Evolutionary conservation across 768 basidiomycete species (phyloP).

Genomic region (Calocybe cyanea): DNA sequence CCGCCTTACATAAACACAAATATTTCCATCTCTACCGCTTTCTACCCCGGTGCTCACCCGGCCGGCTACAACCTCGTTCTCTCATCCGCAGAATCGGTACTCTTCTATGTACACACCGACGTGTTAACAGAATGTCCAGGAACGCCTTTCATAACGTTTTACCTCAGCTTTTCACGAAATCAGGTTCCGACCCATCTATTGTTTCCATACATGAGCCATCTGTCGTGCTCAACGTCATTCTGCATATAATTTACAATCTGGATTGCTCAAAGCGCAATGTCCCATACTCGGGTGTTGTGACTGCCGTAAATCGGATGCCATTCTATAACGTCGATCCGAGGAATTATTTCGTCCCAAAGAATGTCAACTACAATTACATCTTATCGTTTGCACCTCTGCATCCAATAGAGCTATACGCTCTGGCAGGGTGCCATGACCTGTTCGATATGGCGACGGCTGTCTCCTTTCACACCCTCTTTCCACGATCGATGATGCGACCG

Average conservation of each 20-base stretch:
- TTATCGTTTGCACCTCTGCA: slow-evolving; percentile 28
- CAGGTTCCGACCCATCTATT: no score
- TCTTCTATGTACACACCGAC: slow-evolving; percentile 26
- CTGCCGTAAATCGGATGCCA: slow-evolving; percentile 37
- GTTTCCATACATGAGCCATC: slow-evolving; percentile 59
- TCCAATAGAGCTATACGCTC: slow-evolving; percentile 38
- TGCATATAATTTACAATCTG: slow-evolving; percentile 51
- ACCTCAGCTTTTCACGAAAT: slow-evolving; percentile 16
- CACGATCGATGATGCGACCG: slow-evolving; percentile 23
- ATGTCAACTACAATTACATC: slow-evolving; percentile 28
- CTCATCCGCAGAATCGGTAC: slow-evolving; percentile 26
- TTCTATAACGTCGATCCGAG: slow-evolving; percentile 20
- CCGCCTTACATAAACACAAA: not conserved
- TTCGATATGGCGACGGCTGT: slow-evolving; percentile 33
- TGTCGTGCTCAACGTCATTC: no score
- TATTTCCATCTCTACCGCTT: slow-evolving; percentile 22
- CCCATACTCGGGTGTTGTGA: slow-evolving; percentile 41
- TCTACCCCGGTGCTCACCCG: slow-evolving; percentile 23
- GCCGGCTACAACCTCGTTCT: slow-evolving; percentile 19
- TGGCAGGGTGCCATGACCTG: slow-evolving; percentile 32
- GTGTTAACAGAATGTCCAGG: slow-evolving; percentile 16
- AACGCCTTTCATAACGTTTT: no score
- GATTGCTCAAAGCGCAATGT: slow-evolving; percentile 46
- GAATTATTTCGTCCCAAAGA: slow-evolving; percentile 21
- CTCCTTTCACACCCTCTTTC: slow-evolving; percentile 22